phyloP scores from a whole-genome alignment of 1,139 yeast genomes.

The Diutina pseudorugosa region DNA sequence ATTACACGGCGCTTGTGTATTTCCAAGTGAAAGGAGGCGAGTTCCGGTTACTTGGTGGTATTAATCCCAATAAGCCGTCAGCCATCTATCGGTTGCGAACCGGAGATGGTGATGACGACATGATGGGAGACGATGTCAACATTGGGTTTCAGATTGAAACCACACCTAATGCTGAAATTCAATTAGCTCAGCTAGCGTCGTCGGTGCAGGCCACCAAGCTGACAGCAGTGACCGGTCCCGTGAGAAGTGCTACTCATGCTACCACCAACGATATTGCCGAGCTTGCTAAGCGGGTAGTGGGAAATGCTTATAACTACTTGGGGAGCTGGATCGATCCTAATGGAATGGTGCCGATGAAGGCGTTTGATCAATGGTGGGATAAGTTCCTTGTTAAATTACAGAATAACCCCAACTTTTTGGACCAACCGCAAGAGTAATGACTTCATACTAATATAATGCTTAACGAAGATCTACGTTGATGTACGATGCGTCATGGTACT shows the following conservation, averaged over 20 bases:
- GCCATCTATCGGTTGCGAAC: constrained; percentile 68
- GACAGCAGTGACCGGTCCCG: constrained; percentile 4
- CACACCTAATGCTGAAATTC: constrained; percentile 41
- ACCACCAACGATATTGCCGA: constrained; percentile 22
- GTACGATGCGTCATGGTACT: too few species aligned
- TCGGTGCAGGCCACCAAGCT: constrained; percentile 5
- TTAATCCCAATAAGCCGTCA: constrained; percentile 69
- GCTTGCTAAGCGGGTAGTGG: constrained; percentile 78
- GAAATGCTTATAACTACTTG: constrained; percentile 81
- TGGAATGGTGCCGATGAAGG: constrained; percentile 79
- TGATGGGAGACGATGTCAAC: constrained; percentile 25
- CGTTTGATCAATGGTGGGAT: constrained; percentile 93
- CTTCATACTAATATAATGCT: too few species aligned
- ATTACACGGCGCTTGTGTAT: constrained; percentile 72
- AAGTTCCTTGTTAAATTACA: constrained; percentile 67
- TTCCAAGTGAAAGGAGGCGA: constrained; percentile 73
- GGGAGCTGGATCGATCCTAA: constrained; percentile 70
- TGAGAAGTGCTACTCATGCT: constrained; percentile 5
- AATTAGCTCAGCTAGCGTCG: constrained; percentile 17
- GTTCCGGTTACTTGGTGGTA: constrained; percentile 67
- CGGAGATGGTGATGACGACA: constrained; percentile 12
- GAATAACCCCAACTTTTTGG: constrained; percentile 69
- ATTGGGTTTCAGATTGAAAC: constrained; percentile 91
- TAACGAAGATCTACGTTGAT: too few species aligned
- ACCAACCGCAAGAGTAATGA: background rate